These are phyloP conservation scores for Pseudocercospora pini-densiflorae DNA, from an alignment of 2,329 filamentous ascomycete species.

Conservation along the genomic window DNA sequence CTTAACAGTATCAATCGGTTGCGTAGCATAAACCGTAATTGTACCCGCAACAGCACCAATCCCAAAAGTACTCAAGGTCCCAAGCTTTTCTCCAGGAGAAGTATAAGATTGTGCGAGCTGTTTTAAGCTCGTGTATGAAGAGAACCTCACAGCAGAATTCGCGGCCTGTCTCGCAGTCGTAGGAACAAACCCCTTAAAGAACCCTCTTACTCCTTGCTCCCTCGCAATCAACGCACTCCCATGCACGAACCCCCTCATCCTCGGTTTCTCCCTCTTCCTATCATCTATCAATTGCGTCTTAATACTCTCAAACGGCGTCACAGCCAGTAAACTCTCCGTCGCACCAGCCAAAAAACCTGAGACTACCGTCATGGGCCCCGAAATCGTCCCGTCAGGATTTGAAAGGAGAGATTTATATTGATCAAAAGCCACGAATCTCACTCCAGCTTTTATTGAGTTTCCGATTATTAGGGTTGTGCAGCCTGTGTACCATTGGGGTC, in stretches of 20 bases:
- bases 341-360: slow-evolving; percentile 94
- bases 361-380: slow-evolving; percentile 86
- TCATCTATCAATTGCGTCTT: slow-evolving; percentile 99
- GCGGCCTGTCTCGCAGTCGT: slow-evolving; percentile 94
- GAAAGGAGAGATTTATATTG: slow-evolving; percentile 84
- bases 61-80: slow-evolving; percentile 83
- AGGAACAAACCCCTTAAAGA: slow-evolving; percentile 96
- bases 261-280: slow-evolving; percentile 80
- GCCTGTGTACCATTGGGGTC: slow-evolving; percentile 93
- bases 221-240: slow-evolving; percentile 84
- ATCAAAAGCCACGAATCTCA: slow-evolving; percentile 96
- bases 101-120: slow-evolving; percentile 93
- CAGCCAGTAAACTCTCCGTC: slow-evolving; percentile 89
- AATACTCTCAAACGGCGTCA: slow-evolving; percentile 97
- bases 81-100: slow-evolving; percentile 92
- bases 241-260: slow-evolving; percentile 90
- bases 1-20: slow-evolving; percentile 90
- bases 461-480: slow-evolving; percentile 97
- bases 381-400: slow-evolving; percentile 85
- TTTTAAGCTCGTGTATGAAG: slow-evolving; percentile 90
- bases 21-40: slow-evolving; percentile 79
- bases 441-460: slow-evolving; percentile 94
- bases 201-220: slow-evolving; percentile 86
- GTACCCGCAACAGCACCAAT: slow-evolving; percentile 87
- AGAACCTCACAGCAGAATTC: slow-evolving; percentile 90